Evolutionary conservation across 2,329 filamentous ascomycete species (phyloP).

Genomic region (Emergomyces pasteurianus): DNA sequence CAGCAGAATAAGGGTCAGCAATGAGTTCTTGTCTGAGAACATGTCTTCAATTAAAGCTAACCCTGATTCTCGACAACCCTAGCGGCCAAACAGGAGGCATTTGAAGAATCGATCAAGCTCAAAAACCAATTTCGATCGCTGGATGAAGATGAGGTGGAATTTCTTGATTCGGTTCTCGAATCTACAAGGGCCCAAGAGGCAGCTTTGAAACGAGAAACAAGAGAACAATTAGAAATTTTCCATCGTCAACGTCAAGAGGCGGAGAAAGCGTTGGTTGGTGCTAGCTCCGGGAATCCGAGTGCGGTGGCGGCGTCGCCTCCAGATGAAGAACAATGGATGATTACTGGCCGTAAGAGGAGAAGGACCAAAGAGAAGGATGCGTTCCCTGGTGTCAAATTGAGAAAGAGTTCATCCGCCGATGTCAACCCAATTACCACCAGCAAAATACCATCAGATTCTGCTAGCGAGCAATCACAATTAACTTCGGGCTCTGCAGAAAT

Average conservation of each 20-base stretch:
- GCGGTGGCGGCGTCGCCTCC: conserved; percentile 15
- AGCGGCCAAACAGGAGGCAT: conserved; percentile 41
- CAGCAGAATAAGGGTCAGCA: conserved; percentile 38
- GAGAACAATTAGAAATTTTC: conserved; percentile 47
- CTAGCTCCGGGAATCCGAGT: conserved; percentile 9
- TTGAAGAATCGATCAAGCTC: conserved; percentile 38
- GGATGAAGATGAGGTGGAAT: conserved; percentile 41
- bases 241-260: conserved; percentile 47
- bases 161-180: conserved; percentile 45
- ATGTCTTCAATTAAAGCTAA: neutral
- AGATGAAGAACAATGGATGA: conserved; percentile 38
- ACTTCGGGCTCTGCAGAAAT: neutral
- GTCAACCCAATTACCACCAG: neutral
- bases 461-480: neutral
- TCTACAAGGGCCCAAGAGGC: conserved; percentile 45
- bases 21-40: neutral
- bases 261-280: conserved; percentile 36
- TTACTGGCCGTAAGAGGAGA: conserved; percentile 41
- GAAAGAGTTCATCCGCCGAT: conserved; percentile 26
- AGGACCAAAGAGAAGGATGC: conserved; percentile 35
- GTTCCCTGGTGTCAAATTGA: conserved; percentile 30
- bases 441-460: neutral
- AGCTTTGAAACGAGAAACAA: conserved; percentile 46
- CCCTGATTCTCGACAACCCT: neutral
- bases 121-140: conserved; percentile 42